phyloP scores from a whole-genome alignment of 2,329 filamentous ascomycete genomes.

The Aspergillus flavus region DNA sequence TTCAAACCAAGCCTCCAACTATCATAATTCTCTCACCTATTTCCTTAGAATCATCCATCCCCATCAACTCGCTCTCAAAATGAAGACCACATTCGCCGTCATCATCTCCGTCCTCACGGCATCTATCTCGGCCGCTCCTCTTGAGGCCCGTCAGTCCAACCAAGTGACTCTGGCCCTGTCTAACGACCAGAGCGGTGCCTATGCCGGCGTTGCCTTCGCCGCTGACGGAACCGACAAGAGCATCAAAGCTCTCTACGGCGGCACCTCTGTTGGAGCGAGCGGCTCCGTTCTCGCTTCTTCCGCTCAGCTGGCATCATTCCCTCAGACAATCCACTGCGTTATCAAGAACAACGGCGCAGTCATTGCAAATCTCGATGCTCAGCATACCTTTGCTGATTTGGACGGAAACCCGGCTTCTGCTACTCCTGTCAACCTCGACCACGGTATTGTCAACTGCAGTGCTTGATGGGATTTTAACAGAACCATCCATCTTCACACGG shows the following conservation, averaged over 20 bases:
- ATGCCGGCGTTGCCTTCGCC: constrained; percentile 23
- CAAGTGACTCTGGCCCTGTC: constrained; percentile 27
- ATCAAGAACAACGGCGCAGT: constrained; percentile 17
- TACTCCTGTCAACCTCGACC: constrained; percentile 10
- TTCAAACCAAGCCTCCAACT: neutral
- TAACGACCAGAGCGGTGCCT: constrained; percentile 29
- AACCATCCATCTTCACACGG: neutral
- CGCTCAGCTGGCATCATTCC: constrained; percentile 25
- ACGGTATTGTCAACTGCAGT: constrained; percentile 5
- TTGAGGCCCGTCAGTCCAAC: constrained; percentile 10
- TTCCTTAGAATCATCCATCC: neutral
- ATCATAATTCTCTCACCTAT: neutral
- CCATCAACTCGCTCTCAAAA: constrained; percentile 14
- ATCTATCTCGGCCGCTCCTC: constrained; percentile 19
- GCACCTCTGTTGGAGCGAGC: constrained; percentile 22
- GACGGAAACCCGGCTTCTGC: constrained; percentile 6
- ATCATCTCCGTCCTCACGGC: constrained; percentile 22
- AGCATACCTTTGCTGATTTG: constrained; percentile 18
- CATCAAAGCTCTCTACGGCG: constrained; percentile 24
- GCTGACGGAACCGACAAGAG: constrained; percentile 23
- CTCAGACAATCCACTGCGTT: constrained; percentile 23
- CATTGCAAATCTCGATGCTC: constrained; percentile 13
- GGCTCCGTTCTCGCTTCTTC: constrained; percentile 27
- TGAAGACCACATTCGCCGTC: constrained; percentile 24
- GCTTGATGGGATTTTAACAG: neutral